Evolutionary conservation across 1,284 basidiomycete species (phyloP).

Genomic region (Vanrija sp.): DNA sequence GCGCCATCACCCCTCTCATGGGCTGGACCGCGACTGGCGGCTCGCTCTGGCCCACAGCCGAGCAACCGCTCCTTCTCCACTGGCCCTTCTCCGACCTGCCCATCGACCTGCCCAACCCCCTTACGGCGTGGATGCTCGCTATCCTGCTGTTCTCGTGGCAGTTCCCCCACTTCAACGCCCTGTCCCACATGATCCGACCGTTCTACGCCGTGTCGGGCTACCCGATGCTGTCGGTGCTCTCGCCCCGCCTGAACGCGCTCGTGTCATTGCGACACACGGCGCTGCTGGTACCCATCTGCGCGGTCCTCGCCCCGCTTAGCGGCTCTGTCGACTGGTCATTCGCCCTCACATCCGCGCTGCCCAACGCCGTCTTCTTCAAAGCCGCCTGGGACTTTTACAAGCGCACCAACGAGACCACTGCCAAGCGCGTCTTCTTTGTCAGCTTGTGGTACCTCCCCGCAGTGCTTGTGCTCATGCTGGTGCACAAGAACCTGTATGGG

Average conservation of each 20-base stretch:
- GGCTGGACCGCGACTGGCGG: constrained; percentile 96
- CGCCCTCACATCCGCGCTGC: constrained; percentile 68
- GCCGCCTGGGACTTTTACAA: constrained; percentile 75
- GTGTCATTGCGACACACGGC: constrained; percentile 81
- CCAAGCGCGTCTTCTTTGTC: constrained; percentile 73
- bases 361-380: constrained; percentile 68
- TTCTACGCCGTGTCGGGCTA: constrained; percentile 94
- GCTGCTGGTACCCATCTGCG: constrained; percentile 74
- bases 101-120: constrained; percentile 56
- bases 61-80: constrained; percentile 54
- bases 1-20: constrained; percentile 91
- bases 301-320: constrained; percentile 73
- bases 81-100: constrained; percentile 22
- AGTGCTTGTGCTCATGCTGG: constrained; percentile 88
- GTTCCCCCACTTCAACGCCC: constrained; percentile 95
- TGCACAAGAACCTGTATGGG: constrained; percentile 76
- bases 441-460: constrained; percentile 89
- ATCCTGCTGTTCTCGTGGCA: constrained; percentile 93
- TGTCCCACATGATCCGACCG: constrained; percentile 80
- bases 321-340: constrained; percentile 86
- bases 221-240: constrained; percentile 81
- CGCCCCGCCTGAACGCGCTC: constrained; percentile 74
- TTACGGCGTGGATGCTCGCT: constrained; percentile 71
- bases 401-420: constrained; percentile 63
- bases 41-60: constrained; percentile 62